Base-by-base conservation (phyloP, 2,329 filamentous ascomycete genomes). In the Dactylellina cionopaga region DNA sequence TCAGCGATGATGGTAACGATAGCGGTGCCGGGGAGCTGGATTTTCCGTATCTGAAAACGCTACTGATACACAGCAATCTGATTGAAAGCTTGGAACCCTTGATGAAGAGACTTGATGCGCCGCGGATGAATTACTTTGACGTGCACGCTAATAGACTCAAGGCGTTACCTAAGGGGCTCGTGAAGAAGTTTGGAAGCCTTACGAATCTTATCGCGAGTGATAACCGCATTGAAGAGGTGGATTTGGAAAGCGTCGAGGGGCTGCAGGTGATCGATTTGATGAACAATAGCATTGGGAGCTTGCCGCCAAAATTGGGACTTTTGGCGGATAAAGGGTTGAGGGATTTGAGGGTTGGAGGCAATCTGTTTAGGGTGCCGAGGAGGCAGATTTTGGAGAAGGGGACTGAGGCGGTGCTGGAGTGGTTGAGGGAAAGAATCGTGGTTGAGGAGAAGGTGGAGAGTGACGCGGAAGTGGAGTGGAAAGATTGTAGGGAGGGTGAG, bases 301-400 rank as follows among this genome's bases (percentile, higher is more conserved):
- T 98, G 11, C 91, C 95, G 71, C 90, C 93, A 0, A 87, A 89
- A 5, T 84, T 98, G 9, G 94, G 94, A 0, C 82, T 96, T 10
- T 83, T 96, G 0, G 88, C 89, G 22, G 62, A 44, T 33, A 58
- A 41, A n/a, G 89, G 88, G 83, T 87, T 81, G 82, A 90, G 84
- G 80, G 86, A 84, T 59, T 82, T 97, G 7, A 90, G 96, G 49
- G 90, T 96, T 2, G 87, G 86, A 25, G 92, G 92, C 0, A 98
- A 98, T 79, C 85, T 88, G 29, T 98, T 98, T 81, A 85, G 92
- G 29, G 92, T 97, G 29, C 94, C 94, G 0, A 87, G 91, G 64
- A 93, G 90, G 82, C 90, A 90, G 74, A 86, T 96, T 5, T 82
- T 98, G 49, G 90, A 94, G 71, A 90, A 92, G 74, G 94, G 94